Conservation (phyloP, 2,329 filamentous ascomycete genomes). For the Aspergillus nomiae region DNA sequence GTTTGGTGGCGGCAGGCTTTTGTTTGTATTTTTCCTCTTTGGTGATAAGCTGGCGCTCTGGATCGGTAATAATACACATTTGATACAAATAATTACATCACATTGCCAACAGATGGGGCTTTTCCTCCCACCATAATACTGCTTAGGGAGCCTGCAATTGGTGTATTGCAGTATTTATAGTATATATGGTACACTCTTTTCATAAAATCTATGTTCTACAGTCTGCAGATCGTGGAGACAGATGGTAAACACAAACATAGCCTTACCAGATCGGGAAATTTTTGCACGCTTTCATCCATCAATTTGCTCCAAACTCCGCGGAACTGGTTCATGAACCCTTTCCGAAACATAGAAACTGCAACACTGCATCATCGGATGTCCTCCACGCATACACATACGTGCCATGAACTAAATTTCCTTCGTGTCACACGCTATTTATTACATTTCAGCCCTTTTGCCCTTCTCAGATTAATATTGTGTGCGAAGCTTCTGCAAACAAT, state of each 20-base stretch:
- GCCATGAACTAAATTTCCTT: neutral
- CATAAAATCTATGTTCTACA: neutral
- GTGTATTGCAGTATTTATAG: neutral
- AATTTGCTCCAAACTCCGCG: neutral
- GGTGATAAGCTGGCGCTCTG: conserved; percentile 10
- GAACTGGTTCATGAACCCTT: neutral
- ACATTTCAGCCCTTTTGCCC: neutral
- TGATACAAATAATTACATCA: neutral
- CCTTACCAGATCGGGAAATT: neutral
- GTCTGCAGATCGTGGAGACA: neutral
- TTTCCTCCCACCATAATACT: neutral
- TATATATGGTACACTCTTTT: neutral
- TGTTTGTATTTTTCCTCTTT: conserved; percentile 36
- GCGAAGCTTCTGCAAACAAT: neutral
- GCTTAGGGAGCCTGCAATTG: neutral
- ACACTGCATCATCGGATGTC: conserved; percentile 1
- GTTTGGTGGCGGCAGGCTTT: conserved; percentile 14
- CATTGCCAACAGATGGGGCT: neutral
- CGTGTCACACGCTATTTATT: neutral
- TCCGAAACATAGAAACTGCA: neutral
- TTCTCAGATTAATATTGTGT: neutral
- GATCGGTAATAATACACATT: neutral
- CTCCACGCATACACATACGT: neutral
- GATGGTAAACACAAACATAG: conserved; percentile 3
- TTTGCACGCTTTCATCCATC: neutral